Evolutionary conservation across 495 filamentous ascomycete genomes (phyloP), one percentile per base, ranked within the genome.

Genomic region (Trichocladium antarcticum): DNA sequence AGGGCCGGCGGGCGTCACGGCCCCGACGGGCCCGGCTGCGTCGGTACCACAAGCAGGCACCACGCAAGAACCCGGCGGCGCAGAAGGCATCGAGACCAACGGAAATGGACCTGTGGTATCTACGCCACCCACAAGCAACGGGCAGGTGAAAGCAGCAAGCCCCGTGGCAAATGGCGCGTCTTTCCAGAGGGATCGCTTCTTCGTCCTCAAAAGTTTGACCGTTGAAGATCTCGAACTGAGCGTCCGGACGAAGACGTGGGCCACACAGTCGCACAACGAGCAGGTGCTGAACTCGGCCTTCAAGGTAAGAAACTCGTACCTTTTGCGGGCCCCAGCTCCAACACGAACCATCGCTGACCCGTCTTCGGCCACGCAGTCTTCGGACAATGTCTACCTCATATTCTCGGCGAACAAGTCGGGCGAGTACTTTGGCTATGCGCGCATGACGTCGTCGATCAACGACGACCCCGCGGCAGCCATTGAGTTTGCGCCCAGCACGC

Each of bases 361-460:
- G 40, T 27, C 9, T 16, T 21, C 21, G 5, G 17, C 9, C 3
- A 7, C 31, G n/a, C 51, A 94, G 89, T 73, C 68, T 14, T 78
- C 83, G 17, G 85, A 93, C 41, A 84, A 87, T 59, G 89, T 97
- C n/a, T 96, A 90, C 58, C 74, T 98, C 27, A 81, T 98, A 20
- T 98, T 98, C 65, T 96, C 89, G 12, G 92, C 89, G 11, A 98
- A 97, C 68, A 97, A 96, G 58, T 97, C 92, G 0, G 92, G 92
- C 16, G 92, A 96, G 65, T 98, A 96, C 57, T 96, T 92, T 64
- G 92, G 92, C 20, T 95, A 94, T 54, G 92, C 89, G 12, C 80
- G 86, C 35, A 98, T 97, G 92, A 73, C 74, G 15, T 96, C 92
- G 41, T 74, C 78, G 7, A 95, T 96, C 63, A 78, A 77, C 56